Evolutionary conservation across 805 yeast species (phyloP).

Genomic region (Tetrapisispora pingtungensis): DNA sequence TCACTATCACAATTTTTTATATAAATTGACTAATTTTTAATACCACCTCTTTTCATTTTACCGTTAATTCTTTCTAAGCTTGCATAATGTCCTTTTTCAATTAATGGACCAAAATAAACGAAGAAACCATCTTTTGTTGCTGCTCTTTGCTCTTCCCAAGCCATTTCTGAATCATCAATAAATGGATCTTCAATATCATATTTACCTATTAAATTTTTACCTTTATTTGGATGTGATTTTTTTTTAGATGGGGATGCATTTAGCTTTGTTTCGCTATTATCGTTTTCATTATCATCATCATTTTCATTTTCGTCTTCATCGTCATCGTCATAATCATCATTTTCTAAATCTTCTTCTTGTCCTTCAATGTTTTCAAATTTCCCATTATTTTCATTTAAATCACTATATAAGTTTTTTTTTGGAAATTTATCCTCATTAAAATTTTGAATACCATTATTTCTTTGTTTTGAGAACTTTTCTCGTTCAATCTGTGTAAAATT

Average conservation of each 20-base stretch:
- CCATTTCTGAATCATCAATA: constrained; percentile 86
- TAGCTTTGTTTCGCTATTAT: constrained; percentile 12
- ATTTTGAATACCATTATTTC: not conserved
- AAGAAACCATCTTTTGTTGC: constrained; percentile 93
- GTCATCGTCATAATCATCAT: constrained; percentile 13
- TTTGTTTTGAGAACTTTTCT: not conserved
- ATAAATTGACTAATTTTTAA: constrained; percentile 20
- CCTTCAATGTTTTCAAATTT: constrained; percentile 13
- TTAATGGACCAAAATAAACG: constrained; percentile 86
- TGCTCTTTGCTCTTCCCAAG: constrained; percentile 88
- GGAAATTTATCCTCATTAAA: constrained; percentile 1
- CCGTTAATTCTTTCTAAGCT: constrained; percentile 39
- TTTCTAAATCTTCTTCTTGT: constrained; percentile 20
- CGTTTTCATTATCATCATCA: constrained; percentile 16
- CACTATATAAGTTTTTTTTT: constrained; percentile 17
- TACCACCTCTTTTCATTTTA: constrained; percentile 32
- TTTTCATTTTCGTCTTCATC: constrained; percentile 16
- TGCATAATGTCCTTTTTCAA: constrained; percentile 46
- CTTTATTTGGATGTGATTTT: constrained; percentile 34
- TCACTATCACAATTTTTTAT: not conserved
- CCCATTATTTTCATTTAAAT: constrained; percentile 11
- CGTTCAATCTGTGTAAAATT: constrained; percentile 13
- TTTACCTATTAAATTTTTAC: constrained; percentile 73
- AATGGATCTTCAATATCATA: constrained; percentile 92
- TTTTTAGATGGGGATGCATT: constrained; percentile 18